Evolutionary conservation across 305 asterid species (phyloP).

Genomic region (Plantago coronopus): DNA sequence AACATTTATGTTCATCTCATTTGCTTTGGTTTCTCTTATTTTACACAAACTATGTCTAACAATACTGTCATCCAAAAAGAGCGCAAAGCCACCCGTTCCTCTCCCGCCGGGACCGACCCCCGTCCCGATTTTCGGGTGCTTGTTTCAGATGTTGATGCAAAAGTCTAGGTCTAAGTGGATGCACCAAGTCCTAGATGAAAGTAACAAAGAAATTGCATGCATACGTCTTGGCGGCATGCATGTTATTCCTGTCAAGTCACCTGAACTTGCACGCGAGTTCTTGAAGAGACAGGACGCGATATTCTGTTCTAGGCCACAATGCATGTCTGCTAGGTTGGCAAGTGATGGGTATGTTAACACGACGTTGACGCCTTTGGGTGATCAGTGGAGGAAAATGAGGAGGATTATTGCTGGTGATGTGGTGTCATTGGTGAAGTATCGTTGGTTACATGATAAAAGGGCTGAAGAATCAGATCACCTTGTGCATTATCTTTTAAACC

Average conservation of each 20-base stretch:
- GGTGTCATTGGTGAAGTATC: neutral
- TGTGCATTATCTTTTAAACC: neutral
- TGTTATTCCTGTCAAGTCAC: conserved; percentile 2
- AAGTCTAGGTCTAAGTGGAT: conserved; percentile 3
- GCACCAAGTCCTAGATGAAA: conserved; percentile 1
- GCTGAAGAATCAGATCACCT: conserved; percentile 9
- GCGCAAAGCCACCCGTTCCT: neutral
- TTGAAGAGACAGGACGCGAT: conserved; percentile 6
- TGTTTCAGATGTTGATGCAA: conserved; percentile 2
- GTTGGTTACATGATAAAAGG: conserved; percentile 2
- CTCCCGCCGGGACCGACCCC: conserved; percentile 18
- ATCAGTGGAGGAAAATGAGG: conserved; percentile 14
- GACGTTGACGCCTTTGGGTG: neutral
- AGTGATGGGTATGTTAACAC: neutral
- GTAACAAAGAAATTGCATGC: conserved; percentile 1
- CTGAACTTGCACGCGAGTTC: conserved; percentile 11
- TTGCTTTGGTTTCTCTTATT: neutral
- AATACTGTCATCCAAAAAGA: neutral
- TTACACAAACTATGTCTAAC: neutral
- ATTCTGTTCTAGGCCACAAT: conserved; percentile 1
- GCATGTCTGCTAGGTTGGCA: conserved; percentile 1
- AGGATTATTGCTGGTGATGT: neutral
- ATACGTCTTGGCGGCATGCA: conserved; percentile 1
- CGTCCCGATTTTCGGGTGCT: conserved; percentile 7
- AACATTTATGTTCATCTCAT: neutral